Evolutionary conservation across 2,329 filamentous ascomycete genomes (phyloP).

Genomic region (Botrytis squamosa): DNA sequence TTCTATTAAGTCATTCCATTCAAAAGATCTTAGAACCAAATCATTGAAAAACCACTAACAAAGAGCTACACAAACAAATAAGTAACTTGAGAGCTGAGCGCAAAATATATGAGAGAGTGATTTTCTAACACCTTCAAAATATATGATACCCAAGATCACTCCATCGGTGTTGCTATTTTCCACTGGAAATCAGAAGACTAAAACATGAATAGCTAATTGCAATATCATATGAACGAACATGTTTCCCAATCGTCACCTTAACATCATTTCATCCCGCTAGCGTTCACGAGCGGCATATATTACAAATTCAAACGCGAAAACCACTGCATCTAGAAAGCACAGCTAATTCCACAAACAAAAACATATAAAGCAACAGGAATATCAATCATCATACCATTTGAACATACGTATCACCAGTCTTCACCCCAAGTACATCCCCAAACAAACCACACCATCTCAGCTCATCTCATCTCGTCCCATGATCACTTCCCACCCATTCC

Average conservation of each 20-base stretch:
- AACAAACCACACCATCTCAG: background rate
- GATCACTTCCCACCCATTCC: background rate
- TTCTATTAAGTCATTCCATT: background rate
- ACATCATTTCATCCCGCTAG: background rate
- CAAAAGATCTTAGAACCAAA: background rate
- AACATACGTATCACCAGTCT: background rate
- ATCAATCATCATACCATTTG: background rate
- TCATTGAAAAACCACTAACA: rapidly evolving
- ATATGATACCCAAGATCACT: background rate
- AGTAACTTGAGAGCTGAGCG: background rate
- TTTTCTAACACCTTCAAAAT: background rate
- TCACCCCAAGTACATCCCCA: background rate
- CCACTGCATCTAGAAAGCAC: background rate
- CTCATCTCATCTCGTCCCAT: background rate
- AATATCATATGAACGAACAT: background rate
- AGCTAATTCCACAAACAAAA: background rate
- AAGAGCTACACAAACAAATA: rapidly evolving
- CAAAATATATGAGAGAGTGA: too few relatives aligned
- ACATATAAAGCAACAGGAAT: background rate
- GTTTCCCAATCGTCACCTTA: too few relatives aligned
- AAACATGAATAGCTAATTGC: background rate
- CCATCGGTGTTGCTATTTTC: background rate
- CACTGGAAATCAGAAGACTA: background rate
- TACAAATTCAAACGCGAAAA: background rate
- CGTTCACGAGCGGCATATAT: background rate